Base-by-base conservation (phyloP, 2,329 filamentous ascomycete genomes). In the Emericellopsis atlantica region DNA sequence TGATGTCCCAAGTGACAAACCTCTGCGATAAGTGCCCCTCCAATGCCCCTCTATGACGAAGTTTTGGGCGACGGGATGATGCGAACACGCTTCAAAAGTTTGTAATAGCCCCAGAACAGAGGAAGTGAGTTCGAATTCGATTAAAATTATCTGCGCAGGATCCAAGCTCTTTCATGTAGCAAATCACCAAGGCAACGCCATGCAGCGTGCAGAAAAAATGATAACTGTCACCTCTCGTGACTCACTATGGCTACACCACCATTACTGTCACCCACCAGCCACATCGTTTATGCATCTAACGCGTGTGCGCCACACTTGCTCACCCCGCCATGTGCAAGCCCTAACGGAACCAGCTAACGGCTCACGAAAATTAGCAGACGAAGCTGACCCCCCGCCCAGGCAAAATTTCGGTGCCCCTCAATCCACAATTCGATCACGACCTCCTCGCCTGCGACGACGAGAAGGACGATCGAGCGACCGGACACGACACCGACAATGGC, bases 401-500 rank as follows among this genome's bases (percentile, higher is more conserved):
- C 53, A 61, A 59, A 63, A 59, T 56, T 59, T 53, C 53, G 52
- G 51, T 57, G 54, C 56, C 51, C 53, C 52, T 48, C 51, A 43
- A 48, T 40, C 40, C 37, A 24, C 35, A 33, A 21, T 14, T 36
- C 26, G 16, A 40, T 26, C 41, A 36, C 39, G n/a, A 33, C 18
- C 31, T 37, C 40, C 33, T 38, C 37, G 22, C 32, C 34, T 45
- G 46, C 46, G 49, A 45, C 43, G 44, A 48, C 40, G 56, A 67
- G 49, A 48, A 49, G 51, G 45, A 55, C 54, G 48, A 49, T 47
- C 45, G 47, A 48, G 46, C 48, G 45, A 43, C 47, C 49, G 37
- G 26, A 51, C 40, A 22, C 36, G 40, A 42, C 24, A 21, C 34
- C 23, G 16, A 60, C 49, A 44, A 81, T 81, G 77, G 76, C 72